These are phyloP conservation scores for Escovopsis weberi DNA, from an alignment of 2,329 filamentous ascomycete species.

Conservation along the genomic window DNA sequence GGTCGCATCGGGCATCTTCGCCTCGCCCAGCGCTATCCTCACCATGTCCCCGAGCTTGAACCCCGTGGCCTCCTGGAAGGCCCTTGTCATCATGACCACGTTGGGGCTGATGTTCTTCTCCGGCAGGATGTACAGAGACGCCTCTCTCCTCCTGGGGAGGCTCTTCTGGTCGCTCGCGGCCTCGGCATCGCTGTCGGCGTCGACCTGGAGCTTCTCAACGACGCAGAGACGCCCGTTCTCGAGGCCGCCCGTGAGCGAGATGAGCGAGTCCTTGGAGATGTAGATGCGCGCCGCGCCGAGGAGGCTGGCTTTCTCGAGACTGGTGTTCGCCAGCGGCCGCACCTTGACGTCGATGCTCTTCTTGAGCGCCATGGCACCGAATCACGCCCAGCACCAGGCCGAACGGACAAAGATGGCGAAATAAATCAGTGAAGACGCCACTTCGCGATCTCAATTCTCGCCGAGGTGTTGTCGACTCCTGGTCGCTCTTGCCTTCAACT, in stretches of 20 bases:
- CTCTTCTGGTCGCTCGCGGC: background rate
- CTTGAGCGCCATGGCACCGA: slow-evolving; percentile 12
- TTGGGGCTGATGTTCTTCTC: slow-evolving; percentile 51
- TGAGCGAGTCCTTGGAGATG: slow-evolving; percentile 31
- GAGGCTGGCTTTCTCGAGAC: slow-evolving; percentile 27
- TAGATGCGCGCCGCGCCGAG: slow-evolving; percentile 32
- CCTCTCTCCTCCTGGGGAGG: slow-evolving; percentile 20
- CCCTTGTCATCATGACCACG: slow-evolving; percentile 57
- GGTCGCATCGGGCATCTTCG: slow-evolving; percentile 35
- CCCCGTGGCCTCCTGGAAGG: slow-evolving; percentile 56
- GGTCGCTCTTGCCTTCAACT: no score
- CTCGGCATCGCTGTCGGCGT: slow-evolving; percentile 5
- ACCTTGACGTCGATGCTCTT: slow-evolving; percentile 26
- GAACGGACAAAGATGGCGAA: no score
- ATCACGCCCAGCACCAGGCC: no score
- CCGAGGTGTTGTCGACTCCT: no score
- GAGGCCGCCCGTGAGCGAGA: slow-evolving; percentile 27
- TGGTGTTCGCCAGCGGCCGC: slow-evolving; percentile 25
- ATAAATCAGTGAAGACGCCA: background rate
- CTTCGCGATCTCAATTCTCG: background rate
- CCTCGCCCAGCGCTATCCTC: slow-evolving; percentile 40
- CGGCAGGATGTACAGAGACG: slow-evolving; percentile 34
- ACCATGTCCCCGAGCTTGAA: slow-evolving; percentile 57
- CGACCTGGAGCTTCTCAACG: slow-evolving; percentile 20
- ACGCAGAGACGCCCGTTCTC: slow-evolving; percentile 29